phyloP scores from a whole-genome alignment of 2,329 filamentous ascomycete genomes.

The Diaporthe ilicicola region DNA sequence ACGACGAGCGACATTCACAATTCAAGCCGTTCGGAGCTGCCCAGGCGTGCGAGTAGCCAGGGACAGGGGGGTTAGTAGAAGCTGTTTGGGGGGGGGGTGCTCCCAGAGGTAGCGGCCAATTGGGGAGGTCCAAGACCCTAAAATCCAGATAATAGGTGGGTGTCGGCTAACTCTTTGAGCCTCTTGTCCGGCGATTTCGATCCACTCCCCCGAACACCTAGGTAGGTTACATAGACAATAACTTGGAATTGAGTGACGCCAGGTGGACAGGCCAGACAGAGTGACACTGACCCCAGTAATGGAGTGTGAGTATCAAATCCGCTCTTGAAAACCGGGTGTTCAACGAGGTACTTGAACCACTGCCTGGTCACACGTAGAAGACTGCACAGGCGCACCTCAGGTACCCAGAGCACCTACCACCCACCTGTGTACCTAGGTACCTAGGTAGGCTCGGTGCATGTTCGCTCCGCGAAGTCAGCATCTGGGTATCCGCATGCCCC shows the following conservation, averaged over 20 bases:
- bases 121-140: background rate
- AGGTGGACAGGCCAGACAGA: background rate
- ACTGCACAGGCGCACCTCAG: background rate
- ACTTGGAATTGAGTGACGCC: background rate
- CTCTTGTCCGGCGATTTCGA: conserved; percentile 15
- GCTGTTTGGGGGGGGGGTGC: background rate
- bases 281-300: no score
- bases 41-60: conserved; percentile 3
- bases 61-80: background rate
- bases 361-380: background rate
- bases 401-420: no score
- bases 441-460: background rate
- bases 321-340: background rate
- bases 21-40: conserved; percentile 15
- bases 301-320: no score
- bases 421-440: background rate
- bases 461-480: conserved; percentile 13
- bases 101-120: conserved; percentile 6
- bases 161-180: conserved; percentile 18
- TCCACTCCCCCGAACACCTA: conserved; percentile 20
- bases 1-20: conserved; percentile 16
- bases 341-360: background rate
- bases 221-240: no score
- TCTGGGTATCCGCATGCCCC: background rate
- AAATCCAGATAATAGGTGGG: conserved; percentile 2